Percentiles rank a stretch among this genome's conserved stretches.
phyloP scores from a whole-genome alignment of 768 basidiomycete genomes.

The Tricholoma hemisulphureum region DNA sequence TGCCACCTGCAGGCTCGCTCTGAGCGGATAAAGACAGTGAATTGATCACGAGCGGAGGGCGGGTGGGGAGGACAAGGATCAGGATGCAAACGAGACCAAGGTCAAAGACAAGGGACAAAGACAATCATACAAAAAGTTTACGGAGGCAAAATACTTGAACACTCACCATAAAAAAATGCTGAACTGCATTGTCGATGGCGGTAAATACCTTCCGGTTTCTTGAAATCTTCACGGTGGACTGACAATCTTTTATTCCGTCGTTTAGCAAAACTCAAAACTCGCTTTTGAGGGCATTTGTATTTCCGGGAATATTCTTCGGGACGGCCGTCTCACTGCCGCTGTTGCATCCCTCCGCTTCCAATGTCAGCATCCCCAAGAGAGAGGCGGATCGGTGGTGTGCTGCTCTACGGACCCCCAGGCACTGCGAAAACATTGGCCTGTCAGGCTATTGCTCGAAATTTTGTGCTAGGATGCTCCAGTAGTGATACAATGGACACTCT shows the following conservation, averaged over 20 bases:
- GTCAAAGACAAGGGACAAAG: not conserved
- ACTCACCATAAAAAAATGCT: slow-evolving; percentile 10
- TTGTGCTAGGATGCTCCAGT: no score
- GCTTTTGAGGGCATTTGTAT: slow-evolving; percentile 17
- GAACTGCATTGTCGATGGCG: slow-evolving; percentile 12
- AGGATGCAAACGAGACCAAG: no score
- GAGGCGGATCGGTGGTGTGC: slow-evolving; percentile 57
- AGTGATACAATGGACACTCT: no score
- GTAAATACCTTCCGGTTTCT: slow-evolving; percentile 1
- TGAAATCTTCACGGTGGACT: not conserved
- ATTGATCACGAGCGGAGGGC: not conserved
- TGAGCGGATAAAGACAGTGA: no score
- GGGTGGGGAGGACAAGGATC: slow-evolving; percentile 1
- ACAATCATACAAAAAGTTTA: slow-evolving; percentile 8
- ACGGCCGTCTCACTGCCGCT: slow-evolving; percentile 16
- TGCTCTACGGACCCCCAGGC: slow-evolving; percentile 52
- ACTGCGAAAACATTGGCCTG: slow-evolving; percentile 56
- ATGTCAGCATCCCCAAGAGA: slow-evolving; percentile 47
- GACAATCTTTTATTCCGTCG: not conserved
- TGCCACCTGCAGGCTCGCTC: no score
- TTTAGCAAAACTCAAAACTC: slow-evolving; percentile 12
- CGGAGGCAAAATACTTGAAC: slow-evolving; percentile 4
- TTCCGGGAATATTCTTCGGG: slow-evolving; percentile 9
- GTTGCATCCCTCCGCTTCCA: slow-evolving; percentile 11
- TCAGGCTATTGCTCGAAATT: slow-evolving; percentile 42